phyloP scores from a whole-genome alignment of 371 early-diverging fungal species.

The Fennellomyces sp. region DNA sequence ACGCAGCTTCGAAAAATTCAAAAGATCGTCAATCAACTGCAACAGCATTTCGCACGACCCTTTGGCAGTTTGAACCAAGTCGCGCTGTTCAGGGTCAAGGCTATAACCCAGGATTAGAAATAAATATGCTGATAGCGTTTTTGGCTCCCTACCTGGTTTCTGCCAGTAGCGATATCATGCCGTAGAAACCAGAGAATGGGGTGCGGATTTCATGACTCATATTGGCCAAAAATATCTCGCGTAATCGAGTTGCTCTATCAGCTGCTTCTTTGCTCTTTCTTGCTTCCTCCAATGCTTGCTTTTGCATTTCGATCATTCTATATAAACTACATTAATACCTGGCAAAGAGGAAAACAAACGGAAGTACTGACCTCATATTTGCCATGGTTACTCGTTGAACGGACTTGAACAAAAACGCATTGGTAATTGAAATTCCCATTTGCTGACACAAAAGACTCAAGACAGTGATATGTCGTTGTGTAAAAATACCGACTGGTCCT shows the following conservation, averaged over 20 bases:
- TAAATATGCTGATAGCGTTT: too few species aligned
- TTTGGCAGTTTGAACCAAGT: constrained; percentile 60
- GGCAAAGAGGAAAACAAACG: too few species aligned
- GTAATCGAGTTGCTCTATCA: constrained; percentile 55
- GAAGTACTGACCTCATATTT: constrained; percentile 34
- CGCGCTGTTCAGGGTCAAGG: constrained; percentile 59
- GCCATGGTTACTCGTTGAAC: constrained; percentile 45
- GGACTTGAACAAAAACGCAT: constrained; percentile 56
- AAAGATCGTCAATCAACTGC: constrained; percentile 62
- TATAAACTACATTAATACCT: too few species aligned
- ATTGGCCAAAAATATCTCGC: too few species aligned
- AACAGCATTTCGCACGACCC: constrained; percentile 59
- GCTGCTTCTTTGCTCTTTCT: constrained; percentile 50
- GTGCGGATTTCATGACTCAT: too few species aligned
- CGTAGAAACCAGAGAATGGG: too few species aligned
- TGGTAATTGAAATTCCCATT: constrained; percentile 63
- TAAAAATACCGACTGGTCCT: constrained; percentile 57
- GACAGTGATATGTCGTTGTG: constrained; percentile 57
- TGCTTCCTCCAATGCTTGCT: constrained; percentile 43
- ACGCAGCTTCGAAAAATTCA: constrained; percentile 69
- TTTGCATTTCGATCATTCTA: constrained; percentile 52
- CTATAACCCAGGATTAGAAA: too few species aligned
- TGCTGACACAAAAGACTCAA: constrained; percentile 61
- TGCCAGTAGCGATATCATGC: constrained; percentile 59
- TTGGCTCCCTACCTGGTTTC: constrained; percentile 42